Conservation (phyloP, 805 yeast species). For the Candida succiphila region DNA sequence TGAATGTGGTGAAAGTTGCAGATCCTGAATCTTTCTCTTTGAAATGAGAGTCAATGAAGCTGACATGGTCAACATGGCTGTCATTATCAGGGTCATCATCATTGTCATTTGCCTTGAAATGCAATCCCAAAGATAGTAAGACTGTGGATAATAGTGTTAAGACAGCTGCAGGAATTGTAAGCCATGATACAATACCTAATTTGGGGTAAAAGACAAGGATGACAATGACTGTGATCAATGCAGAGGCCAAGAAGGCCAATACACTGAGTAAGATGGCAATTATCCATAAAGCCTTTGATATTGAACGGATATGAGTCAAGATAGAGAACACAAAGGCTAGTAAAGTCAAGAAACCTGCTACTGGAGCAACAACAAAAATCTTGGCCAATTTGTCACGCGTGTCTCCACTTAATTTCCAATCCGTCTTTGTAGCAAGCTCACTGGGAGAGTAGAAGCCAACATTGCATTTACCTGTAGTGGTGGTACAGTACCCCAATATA, state of each 20-base stretch:
- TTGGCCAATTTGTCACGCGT: conserved; percentile 45
- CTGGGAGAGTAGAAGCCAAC: conserved; percentile 28
- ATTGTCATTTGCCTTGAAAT: not conserved
- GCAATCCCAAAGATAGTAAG: conserved; percentile 30
- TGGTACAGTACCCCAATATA: conserved; percentile 53
- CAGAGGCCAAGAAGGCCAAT: conserved; percentile 43
- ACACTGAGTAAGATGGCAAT: conserved; percentile 35
- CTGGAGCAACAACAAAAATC: conserved; percentile 50
- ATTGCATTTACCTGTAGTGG: conserved; percentile 9
- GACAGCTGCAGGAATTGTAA: conserved; percentile 57
- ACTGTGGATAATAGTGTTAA: conserved; percentile 43
- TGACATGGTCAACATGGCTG: conserved; percentile 9
- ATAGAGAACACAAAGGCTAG: conserved; percentile 28
- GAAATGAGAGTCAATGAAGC: too few species aligned
- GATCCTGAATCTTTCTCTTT: too few species aligned
- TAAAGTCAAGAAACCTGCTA: conserved; percentile 56
- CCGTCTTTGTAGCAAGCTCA: conserved; percentile 18
- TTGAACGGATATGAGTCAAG: conserved; percentile 18
- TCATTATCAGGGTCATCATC: not conserved
- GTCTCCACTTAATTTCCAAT: conserved; percentile 38
- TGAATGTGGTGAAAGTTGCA: too few species aligned
- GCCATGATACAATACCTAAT: conserved; percentile 65
- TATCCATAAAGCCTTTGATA: conserved; percentile 22
- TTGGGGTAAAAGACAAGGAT: conserved; percentile 56
- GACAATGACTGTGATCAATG: conserved; percentile 43